Conservation (phyloP, 148 eudicot species). For the Rhododendron henanense region DNA sequence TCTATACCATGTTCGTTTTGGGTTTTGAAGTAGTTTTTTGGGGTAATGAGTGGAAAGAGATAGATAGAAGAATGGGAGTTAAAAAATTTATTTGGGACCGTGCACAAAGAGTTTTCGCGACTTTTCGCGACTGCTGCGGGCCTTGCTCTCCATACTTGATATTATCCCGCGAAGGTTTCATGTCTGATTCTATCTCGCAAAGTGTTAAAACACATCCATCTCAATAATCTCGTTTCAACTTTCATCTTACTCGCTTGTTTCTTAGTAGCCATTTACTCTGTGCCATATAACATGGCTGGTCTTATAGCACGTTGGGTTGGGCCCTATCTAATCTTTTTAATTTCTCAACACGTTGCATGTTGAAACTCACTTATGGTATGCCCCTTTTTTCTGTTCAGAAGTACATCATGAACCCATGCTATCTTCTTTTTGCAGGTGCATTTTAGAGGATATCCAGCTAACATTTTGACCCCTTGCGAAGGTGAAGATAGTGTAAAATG, state of each 20-base stretch:
- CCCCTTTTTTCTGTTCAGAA: background rate
- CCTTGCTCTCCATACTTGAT: no score
- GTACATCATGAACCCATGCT: background rate
- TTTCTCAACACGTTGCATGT: background rate
- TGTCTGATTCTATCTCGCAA: background rate
- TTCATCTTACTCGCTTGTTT: no score
- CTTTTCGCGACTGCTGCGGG: no score
- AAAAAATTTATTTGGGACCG: no score
- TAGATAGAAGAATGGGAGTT: no score
- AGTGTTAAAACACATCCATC: background rate
- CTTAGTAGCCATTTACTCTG: background rate
- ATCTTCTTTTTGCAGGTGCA: slow-evolving; percentile 58
- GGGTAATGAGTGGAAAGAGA: no score
- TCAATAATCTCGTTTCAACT: background rate
- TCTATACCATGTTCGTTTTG: no score
- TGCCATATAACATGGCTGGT: background rate
- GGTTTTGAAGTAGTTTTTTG: no score
- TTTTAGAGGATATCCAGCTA: slow-evolving; percentile 89
- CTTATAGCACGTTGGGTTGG: background rate
- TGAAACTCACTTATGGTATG: background rate
- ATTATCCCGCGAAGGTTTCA: background rate
- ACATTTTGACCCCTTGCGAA: slow-evolving; percentile 74
- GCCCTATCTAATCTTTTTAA: background rate
- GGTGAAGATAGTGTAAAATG: slow-evolving; percentile 90
- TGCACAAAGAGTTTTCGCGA: no score